These are phyloP conservation scores for Thamnidium elegans DNA, from an alignment of 192 early-diverging fungal species.

Conservation along the genomic window DNA sequence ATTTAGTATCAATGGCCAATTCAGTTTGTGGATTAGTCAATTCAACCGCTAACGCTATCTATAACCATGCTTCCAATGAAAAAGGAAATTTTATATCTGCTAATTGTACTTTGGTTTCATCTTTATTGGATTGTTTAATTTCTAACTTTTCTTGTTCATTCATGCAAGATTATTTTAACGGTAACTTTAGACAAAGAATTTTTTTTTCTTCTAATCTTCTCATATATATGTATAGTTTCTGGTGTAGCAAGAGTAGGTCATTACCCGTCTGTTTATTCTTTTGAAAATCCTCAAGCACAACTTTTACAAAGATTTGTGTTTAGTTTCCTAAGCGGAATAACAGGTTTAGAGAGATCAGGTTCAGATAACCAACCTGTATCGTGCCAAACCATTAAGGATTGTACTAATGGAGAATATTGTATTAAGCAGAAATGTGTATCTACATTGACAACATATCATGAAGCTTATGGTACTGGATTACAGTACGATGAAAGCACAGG, in stretches of 20 bases:
- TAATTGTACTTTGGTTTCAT: conserved; percentile 52
- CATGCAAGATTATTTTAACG: conserved; percentile 44
- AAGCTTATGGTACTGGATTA: conserved; percentile 51
- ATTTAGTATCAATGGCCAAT: conserved; percentile 35
- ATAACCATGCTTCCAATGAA: conserved; percentile 45
- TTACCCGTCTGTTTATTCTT: conserved; percentile 45
- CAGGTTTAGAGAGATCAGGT: conserved; percentile 20
- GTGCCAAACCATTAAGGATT: conserved; percentile 27
- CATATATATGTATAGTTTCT: conserved; percentile 9
- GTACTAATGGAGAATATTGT: conserved; percentile 40
- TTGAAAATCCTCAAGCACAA: conserved; percentile 31
- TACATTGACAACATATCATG: conserved; percentile 52
- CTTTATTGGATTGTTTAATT: conserved; percentile 61
- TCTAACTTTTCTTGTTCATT: conserved; percentile 64
- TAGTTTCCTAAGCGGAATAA: conserved; percentile 45
- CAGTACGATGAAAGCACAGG: conserved; percentile 34
- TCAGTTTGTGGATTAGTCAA: conserved; percentile 62
- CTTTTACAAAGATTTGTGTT: conserved; percentile 46
- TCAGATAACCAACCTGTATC: background rate
- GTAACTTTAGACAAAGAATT: conserved; percentile 20
- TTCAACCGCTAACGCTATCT: conserved; percentile 54
- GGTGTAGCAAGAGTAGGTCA: conserved; percentile 38
- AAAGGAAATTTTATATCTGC: conserved; percentile 33
- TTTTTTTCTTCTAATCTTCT: background rate
- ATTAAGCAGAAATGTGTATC: conserved; percentile 39